Evolutionary conservation across 164 flowering plant species (phyloP).

Genomic region (Magnolia officinalis): DNA sequence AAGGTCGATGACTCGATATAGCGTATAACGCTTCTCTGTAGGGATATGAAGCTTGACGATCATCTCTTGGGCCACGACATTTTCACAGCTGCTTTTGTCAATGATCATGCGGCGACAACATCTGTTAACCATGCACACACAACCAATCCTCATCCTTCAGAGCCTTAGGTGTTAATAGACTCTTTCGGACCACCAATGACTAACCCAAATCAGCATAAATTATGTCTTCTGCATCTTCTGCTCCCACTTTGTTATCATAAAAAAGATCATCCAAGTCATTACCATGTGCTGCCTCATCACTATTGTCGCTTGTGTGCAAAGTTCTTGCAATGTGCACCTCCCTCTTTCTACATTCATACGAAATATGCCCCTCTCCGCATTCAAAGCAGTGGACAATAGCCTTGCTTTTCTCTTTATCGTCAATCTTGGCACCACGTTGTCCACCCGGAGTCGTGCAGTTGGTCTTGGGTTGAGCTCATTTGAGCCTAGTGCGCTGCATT

Average conservation of each 20-base stretch:
- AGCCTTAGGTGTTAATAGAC: neutral
- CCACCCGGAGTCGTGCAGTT: neutral
- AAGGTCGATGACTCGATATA: neutral
- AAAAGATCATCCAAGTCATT: neutral
- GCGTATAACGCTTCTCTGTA: no score
- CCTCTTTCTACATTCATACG: neutral
- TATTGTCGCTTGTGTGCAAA: neutral
- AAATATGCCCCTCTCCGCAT: neutral
- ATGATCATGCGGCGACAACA: neutral
- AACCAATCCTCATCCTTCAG: neutral
- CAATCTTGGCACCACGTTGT: neutral
- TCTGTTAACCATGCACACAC: neutral
- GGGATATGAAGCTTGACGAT: no score
- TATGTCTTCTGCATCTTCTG: neutral
- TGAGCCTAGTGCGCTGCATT: neutral
- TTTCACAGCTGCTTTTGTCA: neutral
- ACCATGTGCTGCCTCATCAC: neutral
- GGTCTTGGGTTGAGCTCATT: neutral
- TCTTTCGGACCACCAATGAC: neutral
- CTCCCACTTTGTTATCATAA: neutral
- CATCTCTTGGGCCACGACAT: neutral
- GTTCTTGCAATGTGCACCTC: neutral
- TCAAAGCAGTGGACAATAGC: neutral
- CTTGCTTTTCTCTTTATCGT: neutral
- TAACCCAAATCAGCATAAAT: neutral